These are phyloP conservation scores for Apiotrichum laibachii DNA, from an alignment of 1,284 basidiomycete genomes.

Conservation along the genomic window DNA sequence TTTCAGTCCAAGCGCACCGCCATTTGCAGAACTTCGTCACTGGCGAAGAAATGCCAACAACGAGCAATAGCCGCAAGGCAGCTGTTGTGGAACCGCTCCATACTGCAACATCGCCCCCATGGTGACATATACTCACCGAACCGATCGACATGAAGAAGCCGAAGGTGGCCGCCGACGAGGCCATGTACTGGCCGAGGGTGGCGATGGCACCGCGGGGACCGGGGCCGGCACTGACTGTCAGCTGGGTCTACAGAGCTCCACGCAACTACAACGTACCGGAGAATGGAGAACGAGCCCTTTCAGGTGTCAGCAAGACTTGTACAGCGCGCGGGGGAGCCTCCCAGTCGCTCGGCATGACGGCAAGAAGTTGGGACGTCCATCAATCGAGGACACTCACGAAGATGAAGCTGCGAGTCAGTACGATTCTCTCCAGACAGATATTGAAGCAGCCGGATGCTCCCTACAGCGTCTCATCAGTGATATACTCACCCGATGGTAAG, in stretches of 20 bases:
- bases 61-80: too few species aligned
- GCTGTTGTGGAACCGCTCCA: too few species aligned
- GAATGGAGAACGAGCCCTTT: constrained; percentile 64
- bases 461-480: too few species aligned
- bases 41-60: too few species aligned
- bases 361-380: too few species aligned
- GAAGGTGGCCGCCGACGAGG: constrained; percentile 55
- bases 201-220: constrained; percentile 81
- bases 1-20: too few species aligned
- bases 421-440: too few species aligned
- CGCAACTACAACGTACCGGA: constrained; percentile 58
- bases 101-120: too few species aligned
- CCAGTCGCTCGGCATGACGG: too few species aligned
- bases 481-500: constrained; percentile 70
- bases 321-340: too few species aligned
- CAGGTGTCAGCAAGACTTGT: constrained; percentile 4
- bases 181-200: constrained; percentile 91
- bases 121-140: constrained; percentile 44
- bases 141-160: constrained; percentile 53
- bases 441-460: too few species aligned
- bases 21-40: too few species aligned
- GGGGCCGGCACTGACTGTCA: constrained; percentile 65
- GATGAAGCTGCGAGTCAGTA: constrained; percentile 59
- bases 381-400: constrained; percentile 56
- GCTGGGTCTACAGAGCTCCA: background rate